Conservation (phyloP, 2,329 filamentous ascomycete species). For the Arachnomyces sp. region DNA sequence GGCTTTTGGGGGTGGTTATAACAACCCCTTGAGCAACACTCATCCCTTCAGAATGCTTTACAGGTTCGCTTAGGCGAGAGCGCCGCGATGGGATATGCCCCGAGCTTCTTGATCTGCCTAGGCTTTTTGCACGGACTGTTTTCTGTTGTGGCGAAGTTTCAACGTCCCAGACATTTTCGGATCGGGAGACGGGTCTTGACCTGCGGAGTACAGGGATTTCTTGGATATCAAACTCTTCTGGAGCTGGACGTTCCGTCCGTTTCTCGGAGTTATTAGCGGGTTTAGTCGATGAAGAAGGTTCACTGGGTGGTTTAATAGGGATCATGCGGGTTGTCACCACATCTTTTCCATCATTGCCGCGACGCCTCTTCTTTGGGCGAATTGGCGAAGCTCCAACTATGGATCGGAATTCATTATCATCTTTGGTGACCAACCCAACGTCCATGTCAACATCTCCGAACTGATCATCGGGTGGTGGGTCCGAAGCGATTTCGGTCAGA, state of each 20-base stretch:
- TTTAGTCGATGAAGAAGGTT: conserved; percentile 13
- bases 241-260: conserved; percentile 12
- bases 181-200: conserved; percentile 17
- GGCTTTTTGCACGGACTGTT: conserved; percentile 12
- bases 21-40: conserved; percentile 5
- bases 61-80: conserved; percentile 5
- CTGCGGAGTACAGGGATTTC: conserved; percentile 15
- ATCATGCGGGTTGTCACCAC: conserved; percentile 15
- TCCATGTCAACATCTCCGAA: conserved; percentile 26
- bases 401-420: conserved; percentile 33
- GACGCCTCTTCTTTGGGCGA: conserved; percentile 30
- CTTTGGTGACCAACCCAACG: conserved; percentile 31
- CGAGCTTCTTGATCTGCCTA: not conserved
- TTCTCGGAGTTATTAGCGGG: conserved; percentile 10
- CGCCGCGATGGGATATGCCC: not conserved
- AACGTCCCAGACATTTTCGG: conserved; percentile 29
- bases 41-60: not conserved
- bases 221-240: conserved; percentile 9
- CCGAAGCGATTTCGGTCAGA: conserved; percentile 36
- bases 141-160: conserved; percentile 25
- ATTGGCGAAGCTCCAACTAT: conserved; percentile 26
- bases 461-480: conserved; percentile 22
- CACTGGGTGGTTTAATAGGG: conserved; percentile 20
- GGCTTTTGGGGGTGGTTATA: conserved; percentile 8
- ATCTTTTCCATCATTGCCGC: conserved; percentile 25